Evolutionary conservation across 345 rosid species (phyloP), one percentile per base, ranked within the genome.

Genomic region (Citrus trifoliata): DNA sequence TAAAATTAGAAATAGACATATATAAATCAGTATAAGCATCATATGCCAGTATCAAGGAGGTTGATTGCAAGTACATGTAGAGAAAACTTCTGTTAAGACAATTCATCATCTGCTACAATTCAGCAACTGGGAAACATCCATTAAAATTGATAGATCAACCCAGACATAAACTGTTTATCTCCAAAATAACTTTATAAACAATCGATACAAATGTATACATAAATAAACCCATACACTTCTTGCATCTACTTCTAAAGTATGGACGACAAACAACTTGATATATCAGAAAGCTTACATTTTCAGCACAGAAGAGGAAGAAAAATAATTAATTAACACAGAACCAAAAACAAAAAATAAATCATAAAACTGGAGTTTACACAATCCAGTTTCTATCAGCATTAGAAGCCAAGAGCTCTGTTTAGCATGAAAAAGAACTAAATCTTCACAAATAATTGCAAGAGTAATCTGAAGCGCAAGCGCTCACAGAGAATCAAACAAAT

Each of bases 121-220:
- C 78, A 12, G 10, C 30, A 65, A n/a, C 56, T n/a, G 71, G 38
- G 27, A 75, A 48, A 51, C 55, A 51, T 48, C 48, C 32, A 30
- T 74, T 74, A 27, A 10, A 18, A 21, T 40, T 74, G 55, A 46
- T 27, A 74, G 70, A 74, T 62, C 76, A 74, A 62, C 53, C 61
- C 67, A 73, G 55, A 38, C 3, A 61, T 2, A 27, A 71, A 55
- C 27, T n/a, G 63, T 21, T 58, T 63, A 16, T 6, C 32, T 46
- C 24, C 51, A 46, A 42, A 62, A 63, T 62, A 75, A 46, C 40
- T 46, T 6, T 13, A 21, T 63, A 62, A 12, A 2, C 27, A 61
- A 74, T 37, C 55, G 7, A 40, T 58, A 5, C 19, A 32, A 32
- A 53, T 55, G 32, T 18, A 55, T 19, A 27, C n/a, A 71, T 30